Base-by-base conservation (phyloP, 2,329 filamentous ascomycete species). In the Zymoseptoria tritici region DNA sequence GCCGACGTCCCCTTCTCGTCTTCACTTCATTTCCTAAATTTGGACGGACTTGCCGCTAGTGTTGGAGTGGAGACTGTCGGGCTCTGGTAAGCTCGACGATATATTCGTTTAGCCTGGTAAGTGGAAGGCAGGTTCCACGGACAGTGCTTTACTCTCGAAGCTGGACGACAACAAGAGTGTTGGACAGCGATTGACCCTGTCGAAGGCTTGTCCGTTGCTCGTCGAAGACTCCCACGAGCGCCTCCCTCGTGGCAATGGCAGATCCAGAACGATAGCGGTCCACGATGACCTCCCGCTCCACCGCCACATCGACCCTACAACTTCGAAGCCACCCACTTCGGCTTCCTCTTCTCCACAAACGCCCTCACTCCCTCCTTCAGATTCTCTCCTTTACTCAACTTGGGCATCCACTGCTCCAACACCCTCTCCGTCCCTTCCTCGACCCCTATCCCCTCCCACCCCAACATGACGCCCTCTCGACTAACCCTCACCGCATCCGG, bases 401-500 rank as follows among this genome's bases (percentile, higher is more conserved):
- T 77, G 57, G 76, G 77, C 68, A 83, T 86, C 78, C 85, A 82
- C 1, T 80, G 80, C 57, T 83, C 79, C 16, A 80, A 77, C 58
- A 89, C 71, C 63, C 83, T 70, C 61, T 77, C 77, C 42, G 85
- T 89, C 9, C 77, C 87, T 62, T 83, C 80, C 71, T 85, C 83
- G 0, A 85, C 87, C 9, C 85, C 83, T 20, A 86, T 75, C 0
- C 80, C 82, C 67, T 90, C 88, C 88, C 87, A 91, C 0, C 86
- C 88, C 64, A 88, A 74, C 72, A 87, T 83, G 55, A 94, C 69
- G 0, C 88, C 89, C 70, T 86, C 85, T 21, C 88, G 80, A 61
- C 79, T 86, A n/a, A 90, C 86, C 67, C 92, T 84, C 31, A 93
- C 83, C 22, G 86, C 80, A 73, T 94, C 90, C 2, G 89, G 90